Evolutionary conservation across 148 eudicot species (phyloP).

Genomic region (Spergularia marina): DNA sequence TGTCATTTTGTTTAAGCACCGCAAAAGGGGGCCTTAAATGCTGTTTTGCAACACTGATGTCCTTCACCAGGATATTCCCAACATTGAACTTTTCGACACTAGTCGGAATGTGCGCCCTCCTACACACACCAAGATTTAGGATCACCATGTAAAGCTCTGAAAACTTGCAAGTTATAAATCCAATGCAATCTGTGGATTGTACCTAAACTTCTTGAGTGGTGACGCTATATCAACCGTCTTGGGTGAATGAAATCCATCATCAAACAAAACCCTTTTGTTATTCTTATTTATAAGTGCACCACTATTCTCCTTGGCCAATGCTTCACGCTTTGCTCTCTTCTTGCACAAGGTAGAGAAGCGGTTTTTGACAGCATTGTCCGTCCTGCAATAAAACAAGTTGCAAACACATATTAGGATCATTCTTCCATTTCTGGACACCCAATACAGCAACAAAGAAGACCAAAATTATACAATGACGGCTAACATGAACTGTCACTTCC

Average conservation of each 20-base stretch:
- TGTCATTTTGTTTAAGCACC: constrained; percentile 52
- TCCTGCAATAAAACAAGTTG: constrained; percentile 40
- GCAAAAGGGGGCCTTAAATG: constrained; percentile 64
- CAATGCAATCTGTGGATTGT: constrained; percentile 5
- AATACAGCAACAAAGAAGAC: background rate
- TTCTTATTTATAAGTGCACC: constrained; percentile 46
- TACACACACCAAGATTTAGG: constrained; percentile 23
- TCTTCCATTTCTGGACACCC: background rate
- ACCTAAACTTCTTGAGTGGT: constrained; percentile 52
- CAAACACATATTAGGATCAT: background rate
- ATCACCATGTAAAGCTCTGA: constrained; percentile 2
- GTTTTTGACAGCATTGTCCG: constrained; percentile 96
- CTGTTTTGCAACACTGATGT: constrained; percentile 33
- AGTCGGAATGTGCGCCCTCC: constrained; percentile 51
- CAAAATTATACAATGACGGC: background rate
- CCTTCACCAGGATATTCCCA: constrained; percentile 33
- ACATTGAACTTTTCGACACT: constrained; percentile 26
- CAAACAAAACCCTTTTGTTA: constrained; percentile 63
- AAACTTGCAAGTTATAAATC: background rate
- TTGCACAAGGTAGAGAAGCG: constrained; percentile 85
- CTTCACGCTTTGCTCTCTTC: constrained; percentile 75
- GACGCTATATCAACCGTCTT: constrained; percentile 33
- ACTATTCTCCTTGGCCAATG: constrained; percentile 63
- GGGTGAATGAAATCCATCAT: constrained; percentile 28
- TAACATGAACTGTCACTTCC: background rate